A percentile compares a stretch with the other conserved stretches of the same genome.
Conservation (phyloP, 192 early-diverging fungal genomes). For the Entomortierella beljakovae region DNA sequence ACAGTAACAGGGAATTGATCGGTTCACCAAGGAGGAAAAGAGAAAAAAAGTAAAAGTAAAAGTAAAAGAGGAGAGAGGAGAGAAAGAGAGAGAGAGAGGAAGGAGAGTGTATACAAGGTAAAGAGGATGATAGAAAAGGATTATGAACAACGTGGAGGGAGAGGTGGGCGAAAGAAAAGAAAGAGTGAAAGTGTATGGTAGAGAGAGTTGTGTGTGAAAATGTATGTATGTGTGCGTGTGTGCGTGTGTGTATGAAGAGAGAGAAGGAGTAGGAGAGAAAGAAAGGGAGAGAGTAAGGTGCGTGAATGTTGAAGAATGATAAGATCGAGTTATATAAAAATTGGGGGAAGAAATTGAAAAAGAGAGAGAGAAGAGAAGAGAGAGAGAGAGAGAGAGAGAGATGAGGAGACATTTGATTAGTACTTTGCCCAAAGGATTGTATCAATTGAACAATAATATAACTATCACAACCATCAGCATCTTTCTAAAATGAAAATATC, state of each 20-base stretch:
- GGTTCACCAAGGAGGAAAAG: not conserved
- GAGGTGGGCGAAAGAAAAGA: not conserved
- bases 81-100: not conserved
- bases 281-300: not conserved
- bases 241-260: conserved; percentile 2
- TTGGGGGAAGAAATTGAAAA: conserved; percentile 45
- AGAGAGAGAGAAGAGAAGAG: conserved; percentile 36
- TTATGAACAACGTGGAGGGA: not conserved
- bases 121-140: not conserved
- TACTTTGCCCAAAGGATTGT: not conserved
- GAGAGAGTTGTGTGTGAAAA: conserved; percentile 4
- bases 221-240: not conserved
- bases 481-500: no score
- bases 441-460: not conserved
- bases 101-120: not conserved
- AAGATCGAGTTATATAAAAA: not conserved
- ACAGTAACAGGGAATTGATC: no score
- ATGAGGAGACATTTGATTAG: not conserved
- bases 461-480: no score
- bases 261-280: conserved; percentile 26
- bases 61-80: not conserved
- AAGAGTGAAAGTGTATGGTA: not conserved
- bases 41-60: not conserved
- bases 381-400: not conserved
- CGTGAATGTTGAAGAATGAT: not conserved